A percentile compares a stretch with the other conserved stretches of the same genome.
Conservation (phyloP, 73 alveolate species). For the Symbiodinium natans region DNA sequence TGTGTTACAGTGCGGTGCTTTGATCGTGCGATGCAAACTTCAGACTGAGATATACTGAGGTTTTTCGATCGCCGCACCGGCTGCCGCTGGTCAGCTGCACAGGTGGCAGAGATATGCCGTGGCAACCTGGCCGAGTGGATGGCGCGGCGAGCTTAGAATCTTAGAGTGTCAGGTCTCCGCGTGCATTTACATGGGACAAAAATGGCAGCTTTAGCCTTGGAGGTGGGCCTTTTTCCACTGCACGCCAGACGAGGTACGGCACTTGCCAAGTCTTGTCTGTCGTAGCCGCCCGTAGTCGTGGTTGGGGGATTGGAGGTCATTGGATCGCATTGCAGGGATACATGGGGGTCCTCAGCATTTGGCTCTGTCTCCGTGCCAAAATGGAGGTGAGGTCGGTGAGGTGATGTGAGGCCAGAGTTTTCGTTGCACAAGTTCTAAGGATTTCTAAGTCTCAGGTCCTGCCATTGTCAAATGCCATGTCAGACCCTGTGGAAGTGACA, state of each 20-base stretch:
- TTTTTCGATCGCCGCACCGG: constrained; percentile 86
- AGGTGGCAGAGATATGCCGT: constrained; percentile 67
- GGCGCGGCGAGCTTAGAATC: constrained; percentile 37
- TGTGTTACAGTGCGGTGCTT: too few relatives aligned
- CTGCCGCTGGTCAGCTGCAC: constrained; percentile 79
- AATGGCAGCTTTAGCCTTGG: background rate
- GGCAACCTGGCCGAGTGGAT: constrained; percentile 87
- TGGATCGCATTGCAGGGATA: too few relatives aligned
- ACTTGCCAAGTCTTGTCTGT: background rate
- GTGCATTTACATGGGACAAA: background rate
- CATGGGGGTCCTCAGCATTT: too few relatives aligned
- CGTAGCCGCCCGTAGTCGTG: background rate
- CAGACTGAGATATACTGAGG: background rate
- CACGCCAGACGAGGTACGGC: constrained; percentile 69
- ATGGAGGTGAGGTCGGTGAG: too few relatives aligned
- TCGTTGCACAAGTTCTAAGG: too few relatives aligned
- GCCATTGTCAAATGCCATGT: too few relatives aligned
- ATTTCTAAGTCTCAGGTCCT: too few relatives aligned
- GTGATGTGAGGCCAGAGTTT: too few relatives aligned
- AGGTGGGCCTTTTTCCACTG: constrained; percentile 94
- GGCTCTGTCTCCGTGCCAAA: too few relatives aligned
- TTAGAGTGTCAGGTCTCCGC: background rate
- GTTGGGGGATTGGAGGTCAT: too few relatives aligned
- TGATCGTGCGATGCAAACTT: too few relatives aligned
- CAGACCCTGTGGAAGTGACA: constrained; percentile 33